Conservation (phyloP, 108 stramenopile species). For the Cafeteria roenbergensis region DNA sequence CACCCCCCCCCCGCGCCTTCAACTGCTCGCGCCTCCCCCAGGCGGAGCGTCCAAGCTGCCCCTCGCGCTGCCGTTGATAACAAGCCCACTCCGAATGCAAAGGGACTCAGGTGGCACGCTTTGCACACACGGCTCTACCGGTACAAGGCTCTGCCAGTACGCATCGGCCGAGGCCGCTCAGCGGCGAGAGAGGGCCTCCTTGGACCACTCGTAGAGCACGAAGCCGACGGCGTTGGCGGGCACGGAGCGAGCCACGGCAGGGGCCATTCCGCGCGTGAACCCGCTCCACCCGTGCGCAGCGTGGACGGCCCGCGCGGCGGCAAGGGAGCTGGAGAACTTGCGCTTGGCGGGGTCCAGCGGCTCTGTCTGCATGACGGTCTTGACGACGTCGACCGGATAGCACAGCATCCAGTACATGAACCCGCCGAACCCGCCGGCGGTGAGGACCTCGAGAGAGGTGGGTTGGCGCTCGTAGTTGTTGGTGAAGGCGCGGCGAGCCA, state of each 20-base stretch:
- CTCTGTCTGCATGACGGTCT: slow-evolving; percentile 3
- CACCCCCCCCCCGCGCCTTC: no score
- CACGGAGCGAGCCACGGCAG: neutral
- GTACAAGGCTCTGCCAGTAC: no score
- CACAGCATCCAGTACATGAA: neutral
- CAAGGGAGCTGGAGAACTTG: neutral
- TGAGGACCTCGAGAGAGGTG: neutral
- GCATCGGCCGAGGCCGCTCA: no score
- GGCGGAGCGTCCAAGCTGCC: no score
- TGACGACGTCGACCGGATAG: neutral
- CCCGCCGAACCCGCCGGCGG: neutral
- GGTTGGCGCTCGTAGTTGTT: neutral
- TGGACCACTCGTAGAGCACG: neutral
- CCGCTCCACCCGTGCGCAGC: neutral
- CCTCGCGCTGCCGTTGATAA: no score
- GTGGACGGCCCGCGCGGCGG: neutral
- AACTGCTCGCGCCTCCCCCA: no score
- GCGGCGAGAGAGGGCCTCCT: neutral
- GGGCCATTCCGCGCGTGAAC: neutral
- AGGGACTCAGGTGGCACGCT: no score
- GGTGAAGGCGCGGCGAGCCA: neutral
- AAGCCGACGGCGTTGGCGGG: neutral
- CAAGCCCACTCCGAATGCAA: no score
- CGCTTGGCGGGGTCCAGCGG: neutral
- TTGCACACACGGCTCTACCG: no score